Base-by-base conservation (phyloP, 352 stramenopile species). In the Hyaloperonospora brassicae region DNA sequence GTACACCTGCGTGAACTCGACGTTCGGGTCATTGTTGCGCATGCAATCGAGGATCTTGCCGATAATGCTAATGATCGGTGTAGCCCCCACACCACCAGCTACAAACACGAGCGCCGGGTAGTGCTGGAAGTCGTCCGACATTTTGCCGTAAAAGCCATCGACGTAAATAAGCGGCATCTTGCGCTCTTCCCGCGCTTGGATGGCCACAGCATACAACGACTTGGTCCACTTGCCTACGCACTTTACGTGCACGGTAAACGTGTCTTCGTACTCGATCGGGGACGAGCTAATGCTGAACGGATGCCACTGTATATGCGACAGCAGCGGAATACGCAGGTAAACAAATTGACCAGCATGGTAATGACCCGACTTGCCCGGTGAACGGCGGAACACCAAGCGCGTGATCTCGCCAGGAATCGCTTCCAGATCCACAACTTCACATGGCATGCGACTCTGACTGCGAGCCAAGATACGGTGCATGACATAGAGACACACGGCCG, bases 211-310 rank as follows among this genome's bases (percentile, higher is more conserved):
- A 51, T 80, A 90, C 40, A 93, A 64, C 45, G 76, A 72, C 57
- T 87, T 87, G 22, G 83, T 89, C 57, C 65, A 93, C 60, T 82
- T 84, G 4, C 83, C 83, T 45, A 89, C 73, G 21, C 65, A 66
- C 55, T 91, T 93, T 22, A 89, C 71, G 58, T 93, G 79, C 7
- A 93, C 80, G 0, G 80, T 90, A 55, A 93, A 88, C 0, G 78
- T 89, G 59, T 89, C 77, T 52, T 89, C 79, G 57, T 87, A 88
- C 55, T 91, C 79, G 51, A 90, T 84, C 3, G 82, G 82, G 11
- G 82, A 89, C 25, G 79, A 90, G 42, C 77, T 90, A 61, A 90
- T 90, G 62, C 78, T 90, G 70, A 92, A 92, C 55, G 82, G 82
- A 44, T 93, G 83, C 79, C 80, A 93, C 58, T 93, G 76, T 31